Evolutionary conservation across 2,329 filamentous ascomycete genomes (phyloP).

Genomic region (Ophiostoma triangulosporum): DNA sequence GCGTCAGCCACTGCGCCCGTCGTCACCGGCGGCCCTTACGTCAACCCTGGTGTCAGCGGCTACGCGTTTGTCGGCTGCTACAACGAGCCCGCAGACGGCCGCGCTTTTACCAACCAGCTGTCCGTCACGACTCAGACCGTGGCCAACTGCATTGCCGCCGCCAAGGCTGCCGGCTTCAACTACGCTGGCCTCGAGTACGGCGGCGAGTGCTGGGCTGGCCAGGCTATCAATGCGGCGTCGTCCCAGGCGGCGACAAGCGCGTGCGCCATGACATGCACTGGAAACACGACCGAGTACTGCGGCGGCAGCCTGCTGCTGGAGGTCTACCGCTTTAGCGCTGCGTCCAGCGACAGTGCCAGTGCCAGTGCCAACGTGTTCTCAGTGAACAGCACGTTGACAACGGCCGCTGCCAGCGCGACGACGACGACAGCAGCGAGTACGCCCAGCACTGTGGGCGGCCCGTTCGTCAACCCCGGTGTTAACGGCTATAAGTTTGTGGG

Average conservation of each 20-base stretch:
- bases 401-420: not conserved
- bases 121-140: constrained; percentile 14
- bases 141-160: constrained; percentile 4
- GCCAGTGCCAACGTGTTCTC: not conserved
- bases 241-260: constrained; percentile 14
- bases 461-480: constrained; percentile 22
- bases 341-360: not conserved
- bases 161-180: constrained; percentile 10
- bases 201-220: constrained; percentile 24
- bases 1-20: too few species aligned
- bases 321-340: constrained; percentile 12
- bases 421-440: not conserved
- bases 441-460: constrained; percentile 8
- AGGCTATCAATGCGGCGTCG: constrained; percentile 14
- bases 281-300: constrained; percentile 14
- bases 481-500: constrained; percentile 20
- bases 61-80: constrained; percentile 24
- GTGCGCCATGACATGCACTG: constrained; percentile 19
- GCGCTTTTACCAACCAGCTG: constrained; percentile 13
- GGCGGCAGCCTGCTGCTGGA: constrained; percentile 11
- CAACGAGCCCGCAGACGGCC: constrained; percentile 14
- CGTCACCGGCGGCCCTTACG: constrained; percentile 14
- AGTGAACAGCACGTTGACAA: too few species aligned
- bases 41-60: constrained; percentile 22
- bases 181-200: constrained; percentile 40